Conservation (phyloP, 2,329 filamentous ascomycete species). For the Pseudopyrenochaeta lycopersici region DNA sequence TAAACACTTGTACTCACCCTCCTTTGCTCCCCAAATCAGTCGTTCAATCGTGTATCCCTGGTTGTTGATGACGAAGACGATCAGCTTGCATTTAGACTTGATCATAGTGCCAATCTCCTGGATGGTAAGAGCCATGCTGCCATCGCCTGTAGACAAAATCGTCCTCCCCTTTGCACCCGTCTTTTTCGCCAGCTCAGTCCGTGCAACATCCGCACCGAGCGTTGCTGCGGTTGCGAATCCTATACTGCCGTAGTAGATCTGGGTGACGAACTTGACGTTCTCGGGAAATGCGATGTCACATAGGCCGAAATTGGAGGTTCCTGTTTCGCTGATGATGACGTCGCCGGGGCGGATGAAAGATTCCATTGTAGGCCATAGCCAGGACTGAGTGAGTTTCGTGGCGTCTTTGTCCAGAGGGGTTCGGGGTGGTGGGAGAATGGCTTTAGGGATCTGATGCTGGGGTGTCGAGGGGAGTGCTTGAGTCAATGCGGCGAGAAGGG, state of each 20-base stretch:
- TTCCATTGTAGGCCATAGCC: constrained; percentile 54
- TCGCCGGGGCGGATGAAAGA: constrained; percentile 49
- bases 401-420: constrained; percentile 43
- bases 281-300: constrained; percentile 44
- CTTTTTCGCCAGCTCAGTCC: constrained; percentile 52
- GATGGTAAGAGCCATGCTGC: constrained; percentile 71
- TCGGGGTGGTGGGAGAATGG: constrained; percentile 36
- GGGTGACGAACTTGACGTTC: constrained; percentile 44
- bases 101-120: constrained; percentile 74
- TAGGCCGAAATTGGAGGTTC: constrained; percentile 52
- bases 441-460: constrained; percentile 33
- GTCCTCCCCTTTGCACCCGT: constrained; percentile 46
- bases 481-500: constrained; percentile 43
- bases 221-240: constrained; percentile 55
- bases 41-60: constrained; percentile 59
- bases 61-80: constrained; percentile 58
- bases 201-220: constrained; percentile 57
- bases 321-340: constrained; percentile 53
- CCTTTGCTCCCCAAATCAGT: constrained; percentile 55
- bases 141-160: constrained; percentile 69
- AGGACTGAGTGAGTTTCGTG: constrained; percentile 54
- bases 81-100: constrained; percentile 41
- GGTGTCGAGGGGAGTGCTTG: constrained; percentile 29
- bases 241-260: constrained; percentile 57
- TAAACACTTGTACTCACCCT: constrained; percentile 28